These are phyloP conservation scores for Talaromyces islandicus DNA, from an alignment of 2,329 filamentous ascomycete genomes.

Conservation along the genomic window DNA sequence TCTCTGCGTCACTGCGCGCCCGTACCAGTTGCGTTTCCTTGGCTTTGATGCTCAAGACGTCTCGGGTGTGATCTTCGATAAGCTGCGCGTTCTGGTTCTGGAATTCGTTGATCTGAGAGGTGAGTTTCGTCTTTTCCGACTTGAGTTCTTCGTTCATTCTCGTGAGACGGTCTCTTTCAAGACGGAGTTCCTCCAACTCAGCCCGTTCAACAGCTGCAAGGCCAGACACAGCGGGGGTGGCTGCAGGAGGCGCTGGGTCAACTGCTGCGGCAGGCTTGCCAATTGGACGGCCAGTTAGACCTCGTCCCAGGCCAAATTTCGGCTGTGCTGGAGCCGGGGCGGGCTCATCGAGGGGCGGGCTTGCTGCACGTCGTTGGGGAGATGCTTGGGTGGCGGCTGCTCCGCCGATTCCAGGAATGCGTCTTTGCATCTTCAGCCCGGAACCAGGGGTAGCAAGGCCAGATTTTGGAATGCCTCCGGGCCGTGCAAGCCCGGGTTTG, in stretches of 20 bases:
- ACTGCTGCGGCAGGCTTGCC: constrained; percentile 53
- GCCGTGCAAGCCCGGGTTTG: constrained; percentile 39
- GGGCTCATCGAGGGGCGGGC: constrained; percentile 40
- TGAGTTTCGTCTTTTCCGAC: constrained; percentile 72
- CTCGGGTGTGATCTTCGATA: constrained; percentile 94
- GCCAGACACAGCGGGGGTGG: constrained; percentile 48
- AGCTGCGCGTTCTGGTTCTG: constrained; percentile 95
- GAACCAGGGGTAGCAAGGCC: constrained; percentile 36
- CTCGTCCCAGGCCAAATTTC: constrained; percentile 63
- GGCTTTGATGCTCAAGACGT: constrained; percentile 93
- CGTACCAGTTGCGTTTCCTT: constrained; percentile 97
- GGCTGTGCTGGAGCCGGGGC: constrained; percentile 34
- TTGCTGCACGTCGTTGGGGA: constrained; percentile 38
- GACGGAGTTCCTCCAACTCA: constrained; percentile 84
- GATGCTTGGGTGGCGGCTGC: constrained; percentile 27
- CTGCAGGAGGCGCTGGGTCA: constrained; percentile 45
- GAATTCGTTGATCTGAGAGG: constrained; percentile 84
- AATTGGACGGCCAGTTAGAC: constrained; percentile 78
- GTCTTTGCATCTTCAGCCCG: constrained; percentile 39
- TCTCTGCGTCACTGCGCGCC: constrained; percentile 81
- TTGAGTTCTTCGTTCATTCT: constrained; percentile 74
- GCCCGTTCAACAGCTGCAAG: constrained; percentile 75
- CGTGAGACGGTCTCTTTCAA: constrained; percentile 71
- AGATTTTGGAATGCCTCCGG: constrained; percentile 37
- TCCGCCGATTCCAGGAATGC: constrained; percentile 36